phyloP scores from a whole-genome alignment of 2,329 filamentous ascomycete genomes.

The Daldinia sp. region DNA sequence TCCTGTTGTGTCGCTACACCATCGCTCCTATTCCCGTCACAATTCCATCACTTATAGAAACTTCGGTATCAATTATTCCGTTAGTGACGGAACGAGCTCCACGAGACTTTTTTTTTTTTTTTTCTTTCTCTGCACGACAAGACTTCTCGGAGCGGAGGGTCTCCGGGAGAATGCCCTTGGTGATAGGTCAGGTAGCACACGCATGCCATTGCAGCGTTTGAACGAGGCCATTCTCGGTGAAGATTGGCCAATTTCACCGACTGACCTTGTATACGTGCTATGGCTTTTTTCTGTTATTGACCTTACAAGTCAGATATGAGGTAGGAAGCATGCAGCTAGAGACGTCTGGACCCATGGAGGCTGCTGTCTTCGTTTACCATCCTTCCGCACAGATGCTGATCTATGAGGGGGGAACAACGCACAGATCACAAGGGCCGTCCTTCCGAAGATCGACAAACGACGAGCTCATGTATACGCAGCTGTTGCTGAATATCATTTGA shows the following conservation, averaged over 20 bases:
- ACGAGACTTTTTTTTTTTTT: background rate
- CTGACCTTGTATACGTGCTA: constrained; percentile 40
- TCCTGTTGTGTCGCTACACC: constrained; percentile 24
- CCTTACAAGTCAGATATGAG: constrained; percentile 40
- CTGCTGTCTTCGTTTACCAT: constrained; percentile 22
- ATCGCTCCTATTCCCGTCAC: constrained; percentile 31
- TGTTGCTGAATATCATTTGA: constrained; percentile 26
- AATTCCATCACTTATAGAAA: constrained; percentile 29
- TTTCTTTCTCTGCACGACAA: constrained; percentile 19
- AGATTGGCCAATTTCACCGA: constrained; percentile 47
- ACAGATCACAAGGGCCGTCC: constrained; percentile 36
- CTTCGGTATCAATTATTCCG: constrained; percentile 23
- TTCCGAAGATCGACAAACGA: constrained; percentile 37
- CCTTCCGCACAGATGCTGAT: constrained; percentile 31
- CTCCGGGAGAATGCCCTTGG: constrained; percentile 35
- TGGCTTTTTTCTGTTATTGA: constrained; percentile 38
- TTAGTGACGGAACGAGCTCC: constrained; percentile 1
- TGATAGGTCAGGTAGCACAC: constrained; percentile 45
- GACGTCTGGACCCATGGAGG: constrained; percentile 20
- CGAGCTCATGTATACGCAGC: constrained; percentile 9
- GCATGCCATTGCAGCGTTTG: constrained; percentile 33
- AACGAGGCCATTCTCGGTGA: constrained; percentile 45
- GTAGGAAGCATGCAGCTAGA: constrained; percentile 30
- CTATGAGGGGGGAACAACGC: constrained; percentile 21
- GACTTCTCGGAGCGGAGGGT: constrained; percentile 28